Evolutionary conservation across 2,329 filamentous ascomycete species (phyloP), one percentile per base, ranked within the genome.

Genomic region (Beauveria rudraprayagi): DNA sequence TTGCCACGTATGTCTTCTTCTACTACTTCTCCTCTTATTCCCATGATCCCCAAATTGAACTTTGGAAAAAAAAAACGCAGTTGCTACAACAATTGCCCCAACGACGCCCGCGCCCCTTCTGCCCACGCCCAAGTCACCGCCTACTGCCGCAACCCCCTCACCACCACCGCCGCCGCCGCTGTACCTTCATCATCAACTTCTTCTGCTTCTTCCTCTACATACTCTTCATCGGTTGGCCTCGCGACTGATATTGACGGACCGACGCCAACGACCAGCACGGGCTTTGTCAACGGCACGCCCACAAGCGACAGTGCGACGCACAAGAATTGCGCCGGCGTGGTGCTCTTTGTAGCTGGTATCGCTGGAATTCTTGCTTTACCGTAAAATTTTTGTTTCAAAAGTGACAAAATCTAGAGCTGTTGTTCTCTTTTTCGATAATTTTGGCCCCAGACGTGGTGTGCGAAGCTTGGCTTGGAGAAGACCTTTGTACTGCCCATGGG

Each of bases 11-110:
- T 63, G 77, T 73, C n/a, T 26, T 46, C 17, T 30, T 46, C 40
- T 22, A 17, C n/a, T 30, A 41, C 34, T 22, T n/a, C 53, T 30
- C 30, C n/a, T 17, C 17, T 22, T 16, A 51, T 30, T 10, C 30
- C 30, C 30, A 30, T 11, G 30, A 4, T 1, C 9, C 30, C 30
- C 9, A 11, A 11, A 30, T 30, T 11, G 10, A 30, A 30, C 2
- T 30, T 4, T 1, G 3, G 26, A 17, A 58, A 34, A 51, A 19
- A 52, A 61, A 61, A 61, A 64, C 61, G 63, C 61, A 80, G 78
- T 63, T 83, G 80, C 78, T 83, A 76, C 74, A 80, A 80, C 75
- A 82, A 83, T 77, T 83, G 80, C 75, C 80, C 80, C 68, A 72
- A 78, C 66, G 80, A 83, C 70, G 1, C 68, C 56, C 73, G 76